A percentile compares a stretch with the other conserved stretches of the same genome.
These are phyloP conservation scores for Quillaja saponaria DNA, from an alignment of 306 rosid species.

Conservation along the genomic window DNA sequence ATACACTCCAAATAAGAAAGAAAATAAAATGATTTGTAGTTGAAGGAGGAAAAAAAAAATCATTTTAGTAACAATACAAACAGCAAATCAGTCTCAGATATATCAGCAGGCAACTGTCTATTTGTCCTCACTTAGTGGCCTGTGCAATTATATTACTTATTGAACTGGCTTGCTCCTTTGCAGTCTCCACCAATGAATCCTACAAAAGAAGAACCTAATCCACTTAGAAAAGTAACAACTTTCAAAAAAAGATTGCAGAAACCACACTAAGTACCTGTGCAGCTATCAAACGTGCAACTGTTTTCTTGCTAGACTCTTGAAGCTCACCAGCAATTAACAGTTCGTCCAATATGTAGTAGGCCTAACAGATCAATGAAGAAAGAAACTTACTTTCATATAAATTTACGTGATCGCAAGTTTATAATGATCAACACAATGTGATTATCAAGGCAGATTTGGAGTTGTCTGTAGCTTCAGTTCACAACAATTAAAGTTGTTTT, in stretches of 20 bases:
- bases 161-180: constrained; percentile 63
- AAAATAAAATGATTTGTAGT: no score
- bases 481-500: background rate
- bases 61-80: no score
- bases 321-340: constrained; percentile 65
- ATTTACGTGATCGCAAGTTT: background rate
- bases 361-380: constrained; percentile 36
- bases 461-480: background rate
- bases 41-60: no score
- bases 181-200: constrained; percentile 71
- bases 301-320: constrained; percentile 70
- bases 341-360: constrained; percentile 61
- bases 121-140: constrained; percentile 50
- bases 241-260: background rate
- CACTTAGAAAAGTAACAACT: constrained; percentile 16
- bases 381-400: no score
- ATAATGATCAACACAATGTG: no score
- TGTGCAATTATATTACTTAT: constrained; percentile 63
- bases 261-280: constrained; percentile 60
- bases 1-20: no score
- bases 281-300: constrained; percentile 60
- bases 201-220: constrained; percentile 8
- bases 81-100: no score
- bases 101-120: no score
- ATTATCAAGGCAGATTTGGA: background rate